Conservation (phyloP, 352 stramenopile genomes). For the Phytophthora capsici region DNA sequence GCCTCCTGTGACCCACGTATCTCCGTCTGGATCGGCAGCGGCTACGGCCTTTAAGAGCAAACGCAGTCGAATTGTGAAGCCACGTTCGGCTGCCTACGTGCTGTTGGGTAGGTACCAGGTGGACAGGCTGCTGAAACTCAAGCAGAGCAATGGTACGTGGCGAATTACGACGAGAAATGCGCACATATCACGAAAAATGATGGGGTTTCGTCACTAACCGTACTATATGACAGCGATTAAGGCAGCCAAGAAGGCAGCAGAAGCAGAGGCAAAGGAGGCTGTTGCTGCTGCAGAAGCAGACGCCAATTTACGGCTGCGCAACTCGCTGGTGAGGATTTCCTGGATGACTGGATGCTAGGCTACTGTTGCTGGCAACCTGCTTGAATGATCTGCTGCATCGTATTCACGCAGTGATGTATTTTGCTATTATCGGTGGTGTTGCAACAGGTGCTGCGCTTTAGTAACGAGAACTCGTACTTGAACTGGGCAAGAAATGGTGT, state of each 20-base stretch:
- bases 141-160: conserved; percentile 32
- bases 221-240: conserved; percentile 30
- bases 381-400: conserved; percentile 7
- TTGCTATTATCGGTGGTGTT: conserved; percentile 6
- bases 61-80: conserved; percentile 17
- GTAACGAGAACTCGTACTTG: conserved; percentile 89
- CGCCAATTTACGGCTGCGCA: conserved; percentile 38
- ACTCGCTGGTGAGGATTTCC: conserved; percentile 36
- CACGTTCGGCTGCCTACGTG: conserved; percentile 21
- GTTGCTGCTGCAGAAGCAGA: conserved; percentile 33
- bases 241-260: conserved; percentile 39
- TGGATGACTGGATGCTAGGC: neutral
- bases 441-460: conserved; percentile 76
- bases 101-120: conserved; percentile 36
- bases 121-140: conserved; percentile 35
- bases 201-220: conserved; percentile 1
- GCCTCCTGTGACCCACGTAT: neutral
- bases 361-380: neutral
- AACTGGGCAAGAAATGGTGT: conserved; percentile 90
- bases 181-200: neutral
- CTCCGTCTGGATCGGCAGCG: conserved; percentile 5
- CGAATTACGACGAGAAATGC: neutral
- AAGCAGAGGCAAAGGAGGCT: conserved; percentile 34
- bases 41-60: conserved; percentile 31
- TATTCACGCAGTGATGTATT: conserved; percentile 17